These are phyloP conservation scores for Cryphonectria parasitica DNA, from an alignment of 2,329 filamentous ascomycete species.

Conservation along the genomic window DNA sequence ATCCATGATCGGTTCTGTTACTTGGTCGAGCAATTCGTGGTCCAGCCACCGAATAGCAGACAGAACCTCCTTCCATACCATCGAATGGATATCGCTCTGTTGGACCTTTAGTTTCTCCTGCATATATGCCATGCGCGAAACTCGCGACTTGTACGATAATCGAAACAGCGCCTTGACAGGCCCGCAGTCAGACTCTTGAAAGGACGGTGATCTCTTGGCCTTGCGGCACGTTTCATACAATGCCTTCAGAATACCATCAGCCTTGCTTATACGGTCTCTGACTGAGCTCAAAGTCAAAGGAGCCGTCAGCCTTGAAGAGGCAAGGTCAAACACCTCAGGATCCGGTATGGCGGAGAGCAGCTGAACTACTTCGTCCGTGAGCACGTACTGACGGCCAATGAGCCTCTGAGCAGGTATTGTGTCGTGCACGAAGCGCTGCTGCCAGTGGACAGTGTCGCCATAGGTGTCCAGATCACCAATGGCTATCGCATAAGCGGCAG, in stretches of 20 bases:
- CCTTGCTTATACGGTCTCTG: constrained; percentile 1
- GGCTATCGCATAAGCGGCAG: constrained; percentile 16
- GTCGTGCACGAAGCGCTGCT: constrained; percentile 24
- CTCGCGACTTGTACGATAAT: constrained; percentile 1
- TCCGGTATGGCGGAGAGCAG: constrained; percentile 10
- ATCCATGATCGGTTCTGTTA: neutral
- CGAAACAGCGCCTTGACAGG: constrained; percentile 9
- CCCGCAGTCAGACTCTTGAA: constrained; percentile 16
- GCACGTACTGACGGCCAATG: neutral
- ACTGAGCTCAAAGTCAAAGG: neutral
- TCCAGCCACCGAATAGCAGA: constrained; percentile 18
- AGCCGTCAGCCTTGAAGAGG: neutral
- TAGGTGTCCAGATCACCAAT: constrained; percentile 17
- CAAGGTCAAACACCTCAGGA: neutral
- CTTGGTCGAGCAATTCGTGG: neutral
- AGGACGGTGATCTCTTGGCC: constrained; percentile 17
- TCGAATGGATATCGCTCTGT: neutral
- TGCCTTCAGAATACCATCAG: constrained; percentile 18
- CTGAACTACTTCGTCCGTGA: constrained; percentile 11
- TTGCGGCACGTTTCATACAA: constrained; percentile 18
- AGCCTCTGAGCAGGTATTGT: constrained; percentile 1
- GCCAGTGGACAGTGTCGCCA: constrained; percentile 18
- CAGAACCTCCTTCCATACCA: constrained; percentile 8
- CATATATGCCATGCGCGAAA: neutral
- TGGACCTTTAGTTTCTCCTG: neutral